Percentiles rank a stretch among this genome's conserved stretches.
Conservation (phyloP, 768 basidiomycete genomes). For the Pholiota molesta region DNA sequence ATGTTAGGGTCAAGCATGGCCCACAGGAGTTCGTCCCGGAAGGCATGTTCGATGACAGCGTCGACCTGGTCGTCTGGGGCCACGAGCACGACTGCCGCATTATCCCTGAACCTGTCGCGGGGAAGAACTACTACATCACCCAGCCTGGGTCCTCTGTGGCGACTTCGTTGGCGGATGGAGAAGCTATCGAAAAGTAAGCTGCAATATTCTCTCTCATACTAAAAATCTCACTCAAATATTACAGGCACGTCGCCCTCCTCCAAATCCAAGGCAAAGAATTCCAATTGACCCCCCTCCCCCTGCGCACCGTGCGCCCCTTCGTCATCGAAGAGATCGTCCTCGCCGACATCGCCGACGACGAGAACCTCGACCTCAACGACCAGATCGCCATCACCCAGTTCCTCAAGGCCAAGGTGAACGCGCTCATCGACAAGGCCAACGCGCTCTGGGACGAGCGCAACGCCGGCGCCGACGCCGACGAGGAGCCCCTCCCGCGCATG, state of each 20-base stretch:
- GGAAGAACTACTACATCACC: slow-evolving; percentile 87
- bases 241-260: slow-evolving; percentile 89
- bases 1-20: slow-evolving; percentile 83
- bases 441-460: slow-evolving; percentile 79
- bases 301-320: slow-evolving; percentile 94
- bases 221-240: background rate
- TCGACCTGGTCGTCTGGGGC: slow-evolving; percentile 96
- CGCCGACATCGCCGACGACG: slow-evolving; percentile 76
- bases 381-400: slow-evolving; percentile 84
- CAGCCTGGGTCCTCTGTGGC: slow-evolving; percentile 97
- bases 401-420: slow-evolving; percentile 75
- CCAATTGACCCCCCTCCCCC: slow-evolving; percentile 79
- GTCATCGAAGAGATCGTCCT: slow-evolving; percentile 83
- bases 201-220: background rate
- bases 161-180: slow-evolving; percentile 92
- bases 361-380: slow-evolving; percentile 75
- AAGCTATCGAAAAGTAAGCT: slow-evolving; percentile 84
- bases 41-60: slow-evolving; percentile 94
- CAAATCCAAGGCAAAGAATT: slow-evolving; percentile 90
- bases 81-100: slow-evolving; percentile 99
- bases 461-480: slow-evolving; percentile 60
- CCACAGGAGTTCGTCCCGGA: slow-evolving; percentile 95
- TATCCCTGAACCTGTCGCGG: slow-evolving; percentile 86
- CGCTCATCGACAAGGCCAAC: slow-evolving; percentile 79
- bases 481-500: slow-evolving; percentile 67